These are phyloP conservation scores for Clonostachys solani DNA, from an alignment of 2,329 filamentous ascomycete species.

Conservation along the genomic window DNA sequence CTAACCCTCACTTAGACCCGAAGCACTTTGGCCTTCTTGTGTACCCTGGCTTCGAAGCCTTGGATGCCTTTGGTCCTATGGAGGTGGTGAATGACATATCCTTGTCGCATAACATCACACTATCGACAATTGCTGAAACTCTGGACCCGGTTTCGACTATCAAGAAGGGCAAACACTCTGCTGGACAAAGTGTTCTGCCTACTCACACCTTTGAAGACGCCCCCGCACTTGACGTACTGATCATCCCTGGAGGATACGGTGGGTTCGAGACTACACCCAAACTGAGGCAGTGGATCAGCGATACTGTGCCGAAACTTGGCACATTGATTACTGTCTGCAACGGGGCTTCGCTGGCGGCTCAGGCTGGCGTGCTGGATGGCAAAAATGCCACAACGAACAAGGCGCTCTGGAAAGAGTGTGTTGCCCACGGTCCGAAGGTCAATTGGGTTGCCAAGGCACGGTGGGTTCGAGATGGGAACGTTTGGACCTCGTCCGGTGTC, in stretches of 20 bases:
- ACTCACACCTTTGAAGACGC: slow-evolving; percentile 29
- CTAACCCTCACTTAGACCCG: neutral
- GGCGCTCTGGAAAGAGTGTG: slow-evolving; percentile 40
- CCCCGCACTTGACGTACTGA: slow-evolving; percentile 27
- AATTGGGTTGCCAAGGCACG: slow-evolving; percentile 48
- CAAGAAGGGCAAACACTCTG: slow-evolving; percentile 17
- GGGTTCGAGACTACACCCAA: slow-evolving; percentile 23
- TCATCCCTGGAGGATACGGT: slow-evolving; percentile 31
- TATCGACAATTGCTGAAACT: slow-evolving; percentile 31
- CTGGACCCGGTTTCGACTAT: slow-evolving; percentile 32
- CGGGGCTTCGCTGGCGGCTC: slow-evolving; percentile 51
- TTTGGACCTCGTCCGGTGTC: slow-evolving; percentile 55
- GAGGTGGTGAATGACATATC: slow-evolving; percentile 34
- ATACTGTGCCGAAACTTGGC: slow-evolving; percentile 42
- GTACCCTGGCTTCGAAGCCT: slow-evolving; percentile 33
- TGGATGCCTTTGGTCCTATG: slow-evolving; percentile 37
- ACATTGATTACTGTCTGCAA: slow-evolving; percentile 62
- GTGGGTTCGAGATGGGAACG: slow-evolving; percentile 54
- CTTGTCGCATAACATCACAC: slow-evolving; percentile 18
- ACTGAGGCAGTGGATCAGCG: slow-evolving; percentile 13
- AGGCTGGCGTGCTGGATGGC: slow-evolving; percentile 54
- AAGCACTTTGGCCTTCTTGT: slow-evolving; percentile 9
- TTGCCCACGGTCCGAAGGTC: slow-evolving; percentile 38
- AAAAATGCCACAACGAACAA: slow-evolving; percentile 63
- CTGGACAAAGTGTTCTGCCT: slow-evolving; percentile 21